Evolutionary conservation across 2,329 filamentous ascomycete species (phyloP), one percentile per base, ranked within the genome.

Genomic region (Phaeosphaeriaceae sp.): DNA sequence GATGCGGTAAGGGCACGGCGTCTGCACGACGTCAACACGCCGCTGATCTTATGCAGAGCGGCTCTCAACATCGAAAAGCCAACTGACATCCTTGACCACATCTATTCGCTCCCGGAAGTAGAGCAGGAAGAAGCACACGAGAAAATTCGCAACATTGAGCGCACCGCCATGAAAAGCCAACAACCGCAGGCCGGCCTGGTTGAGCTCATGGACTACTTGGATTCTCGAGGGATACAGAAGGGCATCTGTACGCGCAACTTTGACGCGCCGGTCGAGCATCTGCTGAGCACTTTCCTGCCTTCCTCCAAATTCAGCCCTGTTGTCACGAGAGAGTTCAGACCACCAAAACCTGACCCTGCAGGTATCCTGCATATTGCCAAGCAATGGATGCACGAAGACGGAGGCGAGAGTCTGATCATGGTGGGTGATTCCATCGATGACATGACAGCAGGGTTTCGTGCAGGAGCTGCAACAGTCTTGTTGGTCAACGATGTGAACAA

Each of bases 221-320:
- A 95, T 70, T 72, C 78, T 7, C 84, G 85, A 25, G 77, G 79
- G 6, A 76, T 97, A 31, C 87, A 82, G 66, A 95, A 96, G 77
- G 94, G 87, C 17, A 93, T 98, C 63, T 97, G 93, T 80, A 98
- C 95, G 2, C 86, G 95, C 72, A 98, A 99, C 81, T 98, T 97
- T 72, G 91, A 76, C 69, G 81, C 86, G 7, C 92, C 92, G 6
- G 91, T 95, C 1, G 79, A 84, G 48, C 89, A 93, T 76, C 84
- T 96, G 2, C 83, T 97, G 3, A 79, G 80, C 51, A 95, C 88
- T 49, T 95, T 95, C 76, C 83, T 97, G 9, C 82, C 85, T 1
- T 83, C 80, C 1, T 86, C 88, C 57, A 78, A 83, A 42, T 96
- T 97, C 75, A 76, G 84, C 20, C 94, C 93, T 6, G 88, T 97